Evolutionary conservation across 2,329 filamentous ascomycete species (phyloP), one percentile per base, ranked within the genome.

Genomic region (Stylonectria norvegica): DNA sequence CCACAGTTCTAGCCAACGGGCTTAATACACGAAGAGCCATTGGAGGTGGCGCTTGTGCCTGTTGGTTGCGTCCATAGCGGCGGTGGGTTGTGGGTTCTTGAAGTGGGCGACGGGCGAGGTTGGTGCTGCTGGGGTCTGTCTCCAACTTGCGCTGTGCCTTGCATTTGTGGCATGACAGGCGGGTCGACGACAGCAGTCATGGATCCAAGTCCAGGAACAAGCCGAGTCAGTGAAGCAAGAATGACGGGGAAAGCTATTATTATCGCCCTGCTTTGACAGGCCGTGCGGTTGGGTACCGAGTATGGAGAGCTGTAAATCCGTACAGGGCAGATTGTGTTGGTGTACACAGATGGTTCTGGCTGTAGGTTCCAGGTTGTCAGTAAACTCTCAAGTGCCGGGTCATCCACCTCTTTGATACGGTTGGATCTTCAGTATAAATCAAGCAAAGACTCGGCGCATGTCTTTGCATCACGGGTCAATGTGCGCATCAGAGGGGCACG

Each of bases 101-200:
- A 25, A 27, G 43, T 45, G 43, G 25, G 40, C 40, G 45, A 38
- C 47, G 34, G 30, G 32, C 40, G 38, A 53, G 36, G 53, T 46
- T 44, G 30, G 35, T 43, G 48, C 43, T 47, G 45, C 40, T 42
- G 42, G 47, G 22, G 7, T 30, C 8, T 56, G 49, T 52, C 51
- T 49, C 55, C 53, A 57, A 47, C 52, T 45, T 54, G 54, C 54
- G 44, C 38, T 43, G 54, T 57, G 54, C 54, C 54, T 56, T 57
- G 54, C 54, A 57, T 42, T 54, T 42, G 52, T 57, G 54, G 48
- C 54, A 57, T 57, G 45, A 49, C 49, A 56, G 38, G 42, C 47
- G 48, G 47, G 49, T 40, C 40, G 50, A 40, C 37, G 47, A n/a
- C 47, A 48, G 56, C 43, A 35, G 35, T 27, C 22, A n/a, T n/a